Evolutionary conservation across 495 filamentous ascomycete genomes (phyloP).

Genomic region (Beverwykella pulmonaria): DNA sequence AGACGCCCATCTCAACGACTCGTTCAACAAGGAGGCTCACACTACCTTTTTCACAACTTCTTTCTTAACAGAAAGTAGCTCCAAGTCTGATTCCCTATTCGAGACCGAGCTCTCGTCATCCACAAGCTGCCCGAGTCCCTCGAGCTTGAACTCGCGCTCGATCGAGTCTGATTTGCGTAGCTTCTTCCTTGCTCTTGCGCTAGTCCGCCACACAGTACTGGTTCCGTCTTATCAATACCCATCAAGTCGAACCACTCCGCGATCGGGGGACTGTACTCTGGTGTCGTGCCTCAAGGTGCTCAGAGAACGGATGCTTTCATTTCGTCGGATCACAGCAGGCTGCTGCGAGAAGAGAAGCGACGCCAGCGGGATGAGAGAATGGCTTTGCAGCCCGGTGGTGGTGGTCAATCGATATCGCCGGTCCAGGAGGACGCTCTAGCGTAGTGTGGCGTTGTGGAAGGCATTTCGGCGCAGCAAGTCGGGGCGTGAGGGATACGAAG

Average conservation of each 20-base stretch:
- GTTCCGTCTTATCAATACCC: background rate
- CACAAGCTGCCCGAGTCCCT: background rate
- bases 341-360: background rate
- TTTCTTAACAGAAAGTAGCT: background rate
- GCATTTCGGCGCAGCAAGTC: background rate
- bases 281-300: background rate
- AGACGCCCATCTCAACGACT: conserved; percentile 2
- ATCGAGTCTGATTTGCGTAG: background rate
- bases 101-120: background rate
- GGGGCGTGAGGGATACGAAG: background rate
- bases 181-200: background rate
- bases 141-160: background rate
- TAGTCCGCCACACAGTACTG: background rate
- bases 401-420: background rate
- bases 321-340: background rate
- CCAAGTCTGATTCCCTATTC: background rate
- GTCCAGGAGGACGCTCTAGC: background rate
- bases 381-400: background rate
- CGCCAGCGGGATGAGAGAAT: background rate
- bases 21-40: conserved; percentile 6
- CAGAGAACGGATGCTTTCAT: conserved; percentile 15
- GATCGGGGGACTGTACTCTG: conserved; percentile 12
- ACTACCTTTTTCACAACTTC: background rate
- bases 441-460: background rate
- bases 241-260: conserved; percentile 7